Evolutionary conservation across 2,329 filamentous ascomycete genomes (phyloP).

Genomic region (Tolypocladium guangdongense): DNA sequence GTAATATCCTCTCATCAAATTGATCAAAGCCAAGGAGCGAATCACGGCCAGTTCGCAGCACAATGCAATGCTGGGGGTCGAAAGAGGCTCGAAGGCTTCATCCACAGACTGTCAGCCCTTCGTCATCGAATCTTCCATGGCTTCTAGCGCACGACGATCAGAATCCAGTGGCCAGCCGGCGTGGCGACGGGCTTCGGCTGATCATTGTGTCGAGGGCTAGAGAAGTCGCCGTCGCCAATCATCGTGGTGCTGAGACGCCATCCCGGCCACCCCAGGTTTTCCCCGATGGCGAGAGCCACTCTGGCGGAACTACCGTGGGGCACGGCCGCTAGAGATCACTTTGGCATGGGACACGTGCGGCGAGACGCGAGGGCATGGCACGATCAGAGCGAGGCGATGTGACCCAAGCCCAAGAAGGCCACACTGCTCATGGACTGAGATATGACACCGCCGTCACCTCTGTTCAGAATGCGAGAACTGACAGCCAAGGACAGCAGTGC

Average conservation of each 20-base stretch:
- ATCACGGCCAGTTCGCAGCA: background rate
- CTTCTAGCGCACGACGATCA: background rate
- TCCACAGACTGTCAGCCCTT: background rate
- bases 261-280: background rate
- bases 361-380: background rate
- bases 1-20: background rate
- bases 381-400: background rate
- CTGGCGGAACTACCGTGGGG: background rate
- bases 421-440: background rate
- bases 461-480: background rate
- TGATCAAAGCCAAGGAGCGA: background rate
- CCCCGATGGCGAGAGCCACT: background rate
- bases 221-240: background rate
- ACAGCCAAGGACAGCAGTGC: background rate
- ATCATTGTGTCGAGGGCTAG: background rate
- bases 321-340: background rate
- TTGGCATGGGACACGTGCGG: background rate
- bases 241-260: background rate
- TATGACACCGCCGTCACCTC: background rate
- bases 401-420: background rate
- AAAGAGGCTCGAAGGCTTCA: background rate
- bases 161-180: too few species aligned
- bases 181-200: background rate
- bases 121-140: background rate
- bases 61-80: background rate